phyloP scores from a whole-genome alignment of 2,329 filamentous ascomycete genomes.

The Claviceps quebecensis region DNA sequence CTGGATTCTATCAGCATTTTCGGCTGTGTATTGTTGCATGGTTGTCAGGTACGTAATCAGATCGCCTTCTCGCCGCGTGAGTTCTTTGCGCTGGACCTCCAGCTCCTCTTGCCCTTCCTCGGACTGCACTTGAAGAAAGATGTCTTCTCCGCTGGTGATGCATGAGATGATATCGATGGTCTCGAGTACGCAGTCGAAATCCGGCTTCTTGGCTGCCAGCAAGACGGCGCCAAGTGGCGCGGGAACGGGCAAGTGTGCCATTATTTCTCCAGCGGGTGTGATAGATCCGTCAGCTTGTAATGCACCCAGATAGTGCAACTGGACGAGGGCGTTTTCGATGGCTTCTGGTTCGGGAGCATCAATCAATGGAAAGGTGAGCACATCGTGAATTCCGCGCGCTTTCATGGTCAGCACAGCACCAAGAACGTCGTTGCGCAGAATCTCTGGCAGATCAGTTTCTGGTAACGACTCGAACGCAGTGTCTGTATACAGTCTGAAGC shows the following conservation, averaged over 20 bases:
- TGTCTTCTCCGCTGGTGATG: conserved; percentile 48
- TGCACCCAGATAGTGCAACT: conserved; percentile 66
- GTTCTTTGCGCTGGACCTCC: conserved; percentile 38
- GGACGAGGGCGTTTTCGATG: conserved; percentile 67
- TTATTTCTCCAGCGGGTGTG: conserved; percentile 57
- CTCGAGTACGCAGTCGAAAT: conserved; percentile 61
- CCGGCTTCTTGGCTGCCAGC: conserved; percentile 58
- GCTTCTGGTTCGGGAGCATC: conserved; percentile 65
- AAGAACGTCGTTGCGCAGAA: conserved; percentile 76
- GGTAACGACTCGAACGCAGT: conserved; percentile 55
- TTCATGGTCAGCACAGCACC: conserved; percentile 88
- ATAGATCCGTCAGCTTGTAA: conserved; percentile 59
- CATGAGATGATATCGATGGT: conserved; percentile 70
- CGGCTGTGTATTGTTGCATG: conserved; percentile 45
- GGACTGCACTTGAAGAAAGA: conserved; percentile 45
- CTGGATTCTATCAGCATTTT: conserved; percentile 36
- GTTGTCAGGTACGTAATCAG: conserved; percentile 50
- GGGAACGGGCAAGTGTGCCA: conserved; percentile 72
- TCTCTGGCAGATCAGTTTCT: conserved; percentile 71
- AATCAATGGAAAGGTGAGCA: conserved; percentile 72
- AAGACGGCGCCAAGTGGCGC: conserved; percentile 71
- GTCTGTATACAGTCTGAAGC: conserved; percentile 79
- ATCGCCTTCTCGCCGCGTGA: conserved; percentile 49
- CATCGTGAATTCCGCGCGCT: conserved; percentile 70
- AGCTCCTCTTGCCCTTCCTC: conserved; percentile 42